Conservation (phyloP, 2,329 filamentous ascomycete genomes). For the Botryotinia calthae region DNA sequence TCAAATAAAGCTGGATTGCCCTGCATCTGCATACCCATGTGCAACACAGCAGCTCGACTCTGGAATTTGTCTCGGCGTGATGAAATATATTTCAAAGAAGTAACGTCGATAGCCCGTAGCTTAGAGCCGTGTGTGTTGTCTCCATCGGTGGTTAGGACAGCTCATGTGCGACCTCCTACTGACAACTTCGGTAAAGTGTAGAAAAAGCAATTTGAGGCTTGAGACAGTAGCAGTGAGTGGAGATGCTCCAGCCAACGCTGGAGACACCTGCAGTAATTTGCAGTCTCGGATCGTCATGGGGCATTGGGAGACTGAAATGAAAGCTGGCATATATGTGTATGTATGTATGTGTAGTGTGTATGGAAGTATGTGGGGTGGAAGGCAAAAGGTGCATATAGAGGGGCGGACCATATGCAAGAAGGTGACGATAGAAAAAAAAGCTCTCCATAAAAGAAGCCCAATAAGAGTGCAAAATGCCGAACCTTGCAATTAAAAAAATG, state of each 20-base stretch:
- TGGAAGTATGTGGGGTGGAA: constrained; percentile 22
- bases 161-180: constrained; percentile 36
- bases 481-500: constrained; percentile 22
- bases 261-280: constrained; percentile 32
- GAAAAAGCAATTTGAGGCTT: constrained; percentile 34
- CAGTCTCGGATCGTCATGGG: constrained; percentile 34
- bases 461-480: constrained; percentile 7
- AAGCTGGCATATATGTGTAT: constrained; percentile 31
- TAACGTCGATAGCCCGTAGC: constrained; percentile 38
- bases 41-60: constrained; percentile 37
- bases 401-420: constrained; percentile 17
- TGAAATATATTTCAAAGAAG: constrained; percentile 36
- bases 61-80: constrained; percentile 38
- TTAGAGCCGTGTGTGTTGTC: constrained; percentile 37
- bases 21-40: constrained; percentile 37
- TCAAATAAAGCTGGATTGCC: constrained; percentile 30
- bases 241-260: constrained; percentile 37
- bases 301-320: constrained; percentile 28
- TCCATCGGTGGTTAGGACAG: constrained; percentile 36
- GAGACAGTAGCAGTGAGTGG: constrained; percentile 34
- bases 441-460: constrained; percentile 17
- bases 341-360: constrained; percentile 22
- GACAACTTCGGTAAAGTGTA: constrained; percentile 27
- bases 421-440: constrained; percentile 25
- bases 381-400: constrained; percentile 23